Percentiles rank a stretch among this genome's conserved stretches.
These are phyloP conservation scores for Blastocystis sp. DNA, from an alignment of 352 stramenopile species.

Conservation along the genomic window DNA sequence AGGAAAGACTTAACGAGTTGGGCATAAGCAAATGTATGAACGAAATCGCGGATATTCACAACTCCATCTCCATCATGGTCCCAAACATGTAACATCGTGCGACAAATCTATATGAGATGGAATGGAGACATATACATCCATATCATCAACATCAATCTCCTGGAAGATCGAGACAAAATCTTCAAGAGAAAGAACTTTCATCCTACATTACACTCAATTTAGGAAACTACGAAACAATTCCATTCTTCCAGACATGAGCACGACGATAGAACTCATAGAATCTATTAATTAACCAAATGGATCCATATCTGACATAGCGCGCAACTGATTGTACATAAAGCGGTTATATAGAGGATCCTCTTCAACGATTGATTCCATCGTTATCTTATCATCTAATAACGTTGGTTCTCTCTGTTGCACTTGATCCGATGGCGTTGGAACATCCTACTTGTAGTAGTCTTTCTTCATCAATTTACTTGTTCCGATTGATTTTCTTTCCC, in stretches of 20 bases:
- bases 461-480: neutral
- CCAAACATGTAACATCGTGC: conserved; percentile 32
- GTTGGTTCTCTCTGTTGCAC: too few species aligned
- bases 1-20: neutral
- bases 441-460: too few species aligned
- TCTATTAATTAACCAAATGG: neutral
- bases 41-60: conserved; percentile 42
- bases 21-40: conserved; percentile 40
- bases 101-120: neutral
- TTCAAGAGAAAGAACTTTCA: neutral
- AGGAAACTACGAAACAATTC: neutral
- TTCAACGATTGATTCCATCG: conserved; percentile 12
- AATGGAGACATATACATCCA: neutral
- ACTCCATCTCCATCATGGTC: conserved; percentile 41
- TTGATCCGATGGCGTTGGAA: too few species aligned
- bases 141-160: neutral
- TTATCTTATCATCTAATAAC: conserved; percentile 11
- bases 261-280: conserved; percentile 54
- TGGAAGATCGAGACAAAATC: conserved; percentile 11
- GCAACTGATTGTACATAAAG: conserved; percentile 26
- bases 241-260: neutral
- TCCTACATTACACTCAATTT: neutral
- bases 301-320: neutral
- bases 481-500: neutral
- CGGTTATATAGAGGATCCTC: conserved; percentile 39